phyloP scores from a whole-genome alignment of 305 asterid genomes.

The Rubia occidens region DNA sequence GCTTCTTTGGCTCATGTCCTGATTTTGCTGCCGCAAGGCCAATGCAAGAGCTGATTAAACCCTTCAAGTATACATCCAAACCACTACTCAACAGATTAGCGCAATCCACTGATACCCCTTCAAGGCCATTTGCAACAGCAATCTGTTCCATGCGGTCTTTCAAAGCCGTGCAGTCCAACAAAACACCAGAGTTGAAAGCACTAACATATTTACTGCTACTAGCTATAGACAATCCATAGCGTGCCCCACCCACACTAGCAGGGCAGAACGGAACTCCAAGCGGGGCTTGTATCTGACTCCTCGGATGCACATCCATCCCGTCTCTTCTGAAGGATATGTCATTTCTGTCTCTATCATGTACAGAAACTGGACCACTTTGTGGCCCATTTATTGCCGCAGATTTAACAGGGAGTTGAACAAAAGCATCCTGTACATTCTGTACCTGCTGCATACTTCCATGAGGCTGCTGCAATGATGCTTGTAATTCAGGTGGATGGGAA shows the following conservation, averaged over 20 bases:
- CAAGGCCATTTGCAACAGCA: conserved; percentile 51
- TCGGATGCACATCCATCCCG: conserved; percentile 35
- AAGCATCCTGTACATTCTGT: conserved; percentile 29
- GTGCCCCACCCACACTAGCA: conserved; percentile 60
- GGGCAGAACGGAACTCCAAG: conserved; percentile 67
- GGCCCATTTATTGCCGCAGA: conserved; percentile 31
- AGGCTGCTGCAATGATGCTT: conserved; percentile 37
- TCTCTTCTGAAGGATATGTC: conserved; percentile 33
- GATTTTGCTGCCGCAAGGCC: conserved; percentile 50
- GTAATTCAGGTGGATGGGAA: conserved; percentile 30
- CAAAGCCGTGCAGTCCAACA: conserved; percentile 47
- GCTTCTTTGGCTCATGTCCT: conserved; percentile 39
- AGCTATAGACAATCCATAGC: conserved; percentile 35
- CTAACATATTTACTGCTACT: conserved; percentile 36
- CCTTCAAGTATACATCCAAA: conserved; percentile 60
- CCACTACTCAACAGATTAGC: conserved; percentile 63
- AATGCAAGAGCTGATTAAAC: conserved; percentile 56
- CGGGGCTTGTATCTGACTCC: conserved; percentile 71
- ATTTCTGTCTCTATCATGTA: conserved; percentile 34
- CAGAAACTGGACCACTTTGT: conserved; percentile 37
- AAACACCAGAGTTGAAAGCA: conserved; percentile 32
- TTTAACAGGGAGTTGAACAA: conserved; percentile 23
- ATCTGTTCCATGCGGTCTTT: conserved; percentile 74
- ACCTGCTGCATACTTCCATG: conserved; percentile 32
- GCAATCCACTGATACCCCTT: conserved; percentile 70